phyloP scores from a whole-genome alignment of 306 rosid genomes.

The Crataegus laevigata region DNA sequence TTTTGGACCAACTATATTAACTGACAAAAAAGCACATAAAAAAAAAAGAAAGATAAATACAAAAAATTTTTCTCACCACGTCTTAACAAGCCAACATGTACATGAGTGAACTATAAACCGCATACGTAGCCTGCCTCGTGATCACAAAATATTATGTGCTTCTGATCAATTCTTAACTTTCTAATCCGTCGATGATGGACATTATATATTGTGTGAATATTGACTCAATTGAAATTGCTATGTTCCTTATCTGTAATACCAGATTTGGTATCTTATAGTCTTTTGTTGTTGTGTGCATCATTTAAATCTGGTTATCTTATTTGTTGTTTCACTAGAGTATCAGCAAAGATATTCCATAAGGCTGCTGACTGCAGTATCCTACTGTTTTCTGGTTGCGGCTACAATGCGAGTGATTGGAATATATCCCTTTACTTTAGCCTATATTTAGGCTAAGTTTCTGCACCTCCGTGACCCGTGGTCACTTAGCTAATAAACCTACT shows the following conservation, averaged over 20 bases:
- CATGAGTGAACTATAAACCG: constrained; percentile 45
- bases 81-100: constrained; percentile 24
- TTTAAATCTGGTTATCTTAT: neutral
- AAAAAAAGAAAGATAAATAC: neutral
- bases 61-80: constrained; percentile 17
- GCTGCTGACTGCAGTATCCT: neutral
- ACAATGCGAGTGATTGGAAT: no score
- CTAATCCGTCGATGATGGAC: neutral
- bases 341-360: neutral
- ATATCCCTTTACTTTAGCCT: no score
- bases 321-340: neutral
- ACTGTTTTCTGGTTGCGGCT: no score
- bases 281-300: neutral
- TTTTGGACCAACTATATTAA: constrained; percentile 35
- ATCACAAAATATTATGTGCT: constrained; percentile 36
- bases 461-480: no score
- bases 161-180: neutral
- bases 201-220: neutral
- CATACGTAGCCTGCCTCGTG: constrained; percentile 57
- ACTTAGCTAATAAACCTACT: no score
- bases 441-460: no score
- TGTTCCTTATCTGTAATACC: neutral
- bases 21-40: constrained; percentile 11
- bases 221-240: neutral
- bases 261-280: neutral